Evolutionary conservation across 139 green algal genomes (phyloP), one percentile per base, ranked within the genome.

Genomic region (Closterium sp.): DNA sequence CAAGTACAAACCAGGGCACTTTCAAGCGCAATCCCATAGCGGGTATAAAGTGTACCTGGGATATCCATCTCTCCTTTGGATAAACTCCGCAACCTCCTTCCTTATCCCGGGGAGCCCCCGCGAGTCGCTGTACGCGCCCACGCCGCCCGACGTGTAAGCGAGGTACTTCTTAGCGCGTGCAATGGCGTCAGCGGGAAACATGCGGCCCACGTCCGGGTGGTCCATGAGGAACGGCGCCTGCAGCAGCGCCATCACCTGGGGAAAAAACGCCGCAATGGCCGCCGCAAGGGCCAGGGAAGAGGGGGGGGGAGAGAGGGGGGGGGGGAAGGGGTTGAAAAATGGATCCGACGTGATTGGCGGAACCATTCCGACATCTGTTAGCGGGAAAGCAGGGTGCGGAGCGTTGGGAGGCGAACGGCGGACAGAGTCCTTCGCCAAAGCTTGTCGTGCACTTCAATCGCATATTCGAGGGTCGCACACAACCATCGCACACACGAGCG

Each of bases 111-210:
- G 91, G 84, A 96, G 95, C 30, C 97, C 97, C 21, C 95, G 91
- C 2, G 95, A 97, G 91, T 98, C 96, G 16, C 93, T 97, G 96
- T 99, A 99, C 0, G 97, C 97, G 23, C 97, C 97, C 32, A 31
- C 86, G 32, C 21, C 43, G 8, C 8, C 43, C 2, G 43, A 69
- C 5, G 43, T 69, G 43, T 25, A 69, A 38, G 34, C 35, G 19
- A 98, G 91, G 66, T 98, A 96, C 43, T 97, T 86, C n/a, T 95
- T 94, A 0, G 97, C 97, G 0, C 96, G 95, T 30, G 92, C 92
- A 8, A 98, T 95, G 1, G 96, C 97, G 87, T 99, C 98, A 0
- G 88, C 3, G 0, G 97, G 97, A 86, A 98, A 99, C 28, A 97
- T 34, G 69, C 95, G 93, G 25, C 90, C 81, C 9, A 96, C 94